Percentiles rank a stretch among this genome's conserved stretches.
These are phyloP conservation scores for Neodidymelliopsis sp. DNA, from an alignment of 2,329 filamentous ascomycete species.

Conservation along the genomic window DNA sequence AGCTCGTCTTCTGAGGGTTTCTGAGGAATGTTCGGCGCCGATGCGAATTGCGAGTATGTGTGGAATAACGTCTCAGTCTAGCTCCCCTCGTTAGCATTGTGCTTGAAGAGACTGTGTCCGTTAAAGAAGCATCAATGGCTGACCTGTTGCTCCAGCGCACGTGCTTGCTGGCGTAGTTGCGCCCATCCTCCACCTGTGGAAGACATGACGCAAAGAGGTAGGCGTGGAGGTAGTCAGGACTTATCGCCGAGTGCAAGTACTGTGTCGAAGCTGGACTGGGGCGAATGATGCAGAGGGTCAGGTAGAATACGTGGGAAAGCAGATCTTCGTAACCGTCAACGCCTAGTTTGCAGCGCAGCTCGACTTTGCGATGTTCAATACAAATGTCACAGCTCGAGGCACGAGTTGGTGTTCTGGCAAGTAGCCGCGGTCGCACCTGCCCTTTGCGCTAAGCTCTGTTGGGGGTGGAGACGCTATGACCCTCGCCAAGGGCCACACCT, in stretches of 20 bases:
- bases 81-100: slow-evolving; percentile 33
- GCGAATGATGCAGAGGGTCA: too few relatives aligned
- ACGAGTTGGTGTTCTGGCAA: slow-evolving; percentile 28
- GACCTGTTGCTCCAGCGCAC: slow-evolving; percentile 90
- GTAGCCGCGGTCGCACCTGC: slow-evolving; percentile 24
- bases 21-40: slow-evolving; percentile 77
- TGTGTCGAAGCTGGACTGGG: not conserved
- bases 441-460: slow-evolving; percentile 7
- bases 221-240: not conserved
- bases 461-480: not conserved
- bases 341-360: too few relatives aligned
- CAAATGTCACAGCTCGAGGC: too few relatives aligned
- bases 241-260: slow-evolving; percentile 1
- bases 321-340: too few relatives aligned
- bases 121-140: slow-evolving; percentile 18
- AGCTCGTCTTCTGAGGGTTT: slow-evolving; percentile 87
- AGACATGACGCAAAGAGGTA: slow-evolving; percentile 38
- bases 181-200: slow-evolving; percentile 72
- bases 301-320: too few relatives aligned
- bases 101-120: slow-evolving; percentile 22
- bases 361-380: too few relatives aligned
- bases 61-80: slow-evolving; percentile 87
- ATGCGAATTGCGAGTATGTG: slow-evolving; percentile 88
- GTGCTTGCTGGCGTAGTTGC: slow-evolving; percentile 90
- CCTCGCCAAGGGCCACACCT: slow-evolving; percentile 27